phyloP scores from a whole-genome alignment of 2,329 filamentous ascomycete species.

The Dendrostoma leiphaemia region DNA sequence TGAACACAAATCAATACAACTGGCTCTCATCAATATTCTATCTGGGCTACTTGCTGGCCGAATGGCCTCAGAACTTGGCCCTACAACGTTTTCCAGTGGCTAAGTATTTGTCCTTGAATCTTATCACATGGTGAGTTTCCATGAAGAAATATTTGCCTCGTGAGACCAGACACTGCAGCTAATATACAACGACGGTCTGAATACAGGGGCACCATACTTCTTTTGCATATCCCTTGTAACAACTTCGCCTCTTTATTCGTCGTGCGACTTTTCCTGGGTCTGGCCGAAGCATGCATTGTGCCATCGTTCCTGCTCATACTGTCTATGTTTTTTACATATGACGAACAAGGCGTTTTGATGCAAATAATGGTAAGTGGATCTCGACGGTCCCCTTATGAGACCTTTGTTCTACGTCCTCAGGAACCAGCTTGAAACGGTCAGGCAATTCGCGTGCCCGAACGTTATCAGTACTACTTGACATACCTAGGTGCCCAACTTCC shows the following conservation, averaged over 20 bases:
- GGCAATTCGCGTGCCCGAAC: too few relatives aligned
- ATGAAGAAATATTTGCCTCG: too few relatives aligned
- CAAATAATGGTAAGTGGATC: too few relatives aligned
- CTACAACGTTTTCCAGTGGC: conserved; percentile 12
- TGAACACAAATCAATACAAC: conserved; percentile 35
- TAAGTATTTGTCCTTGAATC: conserved; percentile 18
- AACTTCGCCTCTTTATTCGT: conserved; percentile 27
- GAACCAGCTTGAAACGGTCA: too few relatives aligned
- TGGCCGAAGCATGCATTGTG: conserved; percentile 26
- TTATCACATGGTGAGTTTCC: conserved; percentile 22
- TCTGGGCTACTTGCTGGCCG: conserved; percentile 15
- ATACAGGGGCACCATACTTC: conserved; percentile 27
- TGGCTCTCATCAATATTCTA: conserved; percentile 24
- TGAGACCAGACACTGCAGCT: neutral
- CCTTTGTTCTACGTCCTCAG: too few relatives aligned
- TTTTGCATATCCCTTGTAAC: conserved; percentile 29
- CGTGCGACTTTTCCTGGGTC: conserved; percentile 27
- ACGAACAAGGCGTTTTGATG: conserved; percentile 32
- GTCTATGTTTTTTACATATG: conserved; percentile 36
- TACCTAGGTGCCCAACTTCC: too few relatives aligned
- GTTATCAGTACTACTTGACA: too few relatives aligned
- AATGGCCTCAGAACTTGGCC: conserved; percentile 17
- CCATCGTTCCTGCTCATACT: conserved; percentile 24
- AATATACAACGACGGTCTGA: neutral
- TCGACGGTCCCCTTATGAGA: too few relatives aligned